Conservation (phyloP, 2,329 filamentous ascomycete genomes). For the Xylariaceae sp. region DNA sequence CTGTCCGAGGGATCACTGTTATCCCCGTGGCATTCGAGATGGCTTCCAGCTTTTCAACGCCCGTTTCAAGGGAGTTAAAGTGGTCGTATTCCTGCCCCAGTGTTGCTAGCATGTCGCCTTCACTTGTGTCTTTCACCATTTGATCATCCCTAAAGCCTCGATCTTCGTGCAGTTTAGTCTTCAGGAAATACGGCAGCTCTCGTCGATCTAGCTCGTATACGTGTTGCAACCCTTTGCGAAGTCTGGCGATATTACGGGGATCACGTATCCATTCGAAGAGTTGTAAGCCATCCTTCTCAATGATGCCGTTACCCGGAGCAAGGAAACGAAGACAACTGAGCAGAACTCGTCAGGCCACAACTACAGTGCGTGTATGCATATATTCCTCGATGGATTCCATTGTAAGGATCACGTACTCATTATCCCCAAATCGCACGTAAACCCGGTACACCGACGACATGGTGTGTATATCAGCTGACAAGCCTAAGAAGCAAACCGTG, state of each 20-base stretch:
- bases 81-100: background rate
- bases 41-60: constrained; percentile 14
- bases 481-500: background rate
- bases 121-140: background rate
- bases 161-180: constrained; percentile 7
- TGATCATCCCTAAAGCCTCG: background rate
- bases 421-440: constrained; percentile 15
- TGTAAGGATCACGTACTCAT: constrained; percentile 6
- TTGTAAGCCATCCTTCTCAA: constrained; percentile 7
- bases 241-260: constrained; percentile 10
- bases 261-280: constrained; percentile 19
- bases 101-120: constrained; percentile 1
- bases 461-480: background rate
- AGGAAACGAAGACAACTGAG: constrained; percentile 16
- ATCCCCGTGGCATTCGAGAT: constrained; percentile 11
- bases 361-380: background rate
- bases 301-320: constrained; percentile 5
- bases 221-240: constrained; percentile 14
- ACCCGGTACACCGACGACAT: constrained; percentile 13
- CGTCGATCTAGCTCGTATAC: constrained; percentile 12
- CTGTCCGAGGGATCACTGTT: constrained; percentile 12
- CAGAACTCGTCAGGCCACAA: background rate
- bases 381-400: background rate
- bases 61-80: constrained; percentile 2
- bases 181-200: constrained; percentile 12